Base-by-base conservation (phyloP, 2,329 filamentous ascomycete genomes). In the Dendrostoma leiphaemia region DNA sequence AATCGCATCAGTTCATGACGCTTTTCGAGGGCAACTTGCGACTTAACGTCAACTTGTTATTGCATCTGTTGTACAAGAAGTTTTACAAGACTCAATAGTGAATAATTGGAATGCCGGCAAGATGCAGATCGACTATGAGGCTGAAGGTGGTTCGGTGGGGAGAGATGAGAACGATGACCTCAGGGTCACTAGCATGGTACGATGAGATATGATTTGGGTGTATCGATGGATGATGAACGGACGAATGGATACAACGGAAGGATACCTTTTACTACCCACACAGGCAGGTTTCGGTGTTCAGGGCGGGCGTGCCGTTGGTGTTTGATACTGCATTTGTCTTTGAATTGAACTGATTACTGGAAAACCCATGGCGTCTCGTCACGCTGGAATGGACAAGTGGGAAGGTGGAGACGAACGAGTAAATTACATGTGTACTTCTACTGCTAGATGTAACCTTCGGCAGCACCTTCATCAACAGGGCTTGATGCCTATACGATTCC, bases 11-110 rank as follows among this genome's bases (percentile, higher is more conserved):
- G 73, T 96, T 96, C 70, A 92, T 97, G 84, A 91, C 90, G 66
- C 79, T 97, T 57, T 99, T 99, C 66, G 91, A 95, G 69, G 86
- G 87, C 51, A 83, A 81, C 60, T 79, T 97, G 67, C 87, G 89
- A 72, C 82, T 99, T 66, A 97, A 97, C 71, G 94, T 99, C 66
- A 99, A 99, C 76, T 72, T 99, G 67, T 84, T 99, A 74, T 79
- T 99, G 78, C 94, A 99, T 80, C 78, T 97, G 71, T 83, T 99
- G 63, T 97, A 97, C 79, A 96, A 95, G 83, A 99, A 99, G 80
- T 99, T 99, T 72, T 99, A 99, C 69, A 77, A 84, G 58, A 87
- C 85, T 57, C 83, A 86, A 65, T 85, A 74, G 73, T 48, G 43
- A 49, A 44, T 38, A 17, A 43, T 19, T 10, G 31, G 19, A 37